Evolutionary conservation across 108 stramenopile species (phyloP).

Genomic region (Nitzschia palea): DNA sequence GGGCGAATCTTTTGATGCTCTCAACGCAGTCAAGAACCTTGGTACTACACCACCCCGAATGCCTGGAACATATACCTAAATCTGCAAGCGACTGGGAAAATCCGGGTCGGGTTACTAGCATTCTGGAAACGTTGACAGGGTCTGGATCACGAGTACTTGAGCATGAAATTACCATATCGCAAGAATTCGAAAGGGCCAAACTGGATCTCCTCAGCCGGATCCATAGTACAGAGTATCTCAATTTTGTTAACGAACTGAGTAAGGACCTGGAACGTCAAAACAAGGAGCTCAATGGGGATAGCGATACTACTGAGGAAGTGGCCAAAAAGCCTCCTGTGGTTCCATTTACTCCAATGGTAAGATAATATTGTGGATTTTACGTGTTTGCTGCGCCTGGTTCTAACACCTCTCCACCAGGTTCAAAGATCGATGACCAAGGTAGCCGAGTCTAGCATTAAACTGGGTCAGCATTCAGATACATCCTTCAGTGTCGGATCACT

Average conservation of each 20-base stretch:
- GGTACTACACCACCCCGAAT: slow-evolving; percentile 90
- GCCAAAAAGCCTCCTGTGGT: slow-evolving; percentile 52
- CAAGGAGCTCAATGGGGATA: slow-evolving; percentile 31
- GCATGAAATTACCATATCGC: slow-evolving; percentile 74
- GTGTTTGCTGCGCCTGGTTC: not conserved
- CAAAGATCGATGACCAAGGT: slow-evolving; percentile 71
- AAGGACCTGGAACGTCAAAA: slow-evolving; percentile 74
- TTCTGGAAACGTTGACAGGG: slow-evolving; percentile 63
- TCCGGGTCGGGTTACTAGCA: slow-evolving; percentile 74
- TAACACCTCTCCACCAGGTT: slow-evolving; percentile 28
- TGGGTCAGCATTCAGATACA: slow-evolving; percentile 77
- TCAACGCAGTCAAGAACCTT: slow-evolving; percentile 77
- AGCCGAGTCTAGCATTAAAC: slow-evolving; percentile 54
- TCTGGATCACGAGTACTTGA: slow-evolving; percentile 39
- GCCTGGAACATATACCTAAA: slow-evolving; percentile 81
- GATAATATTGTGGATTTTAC: not conserved
- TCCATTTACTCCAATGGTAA: slow-evolving; percentile 84
- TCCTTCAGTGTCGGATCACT: slow-evolving; percentile 88
- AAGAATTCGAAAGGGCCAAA: slow-evolving; percentile 87
- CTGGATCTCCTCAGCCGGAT: slow-evolving; percentile 85
- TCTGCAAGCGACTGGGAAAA: slow-evolving; percentile 85
- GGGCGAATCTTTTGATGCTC: slow-evolving; percentile 52
- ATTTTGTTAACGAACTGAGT: slow-evolving; percentile 87
- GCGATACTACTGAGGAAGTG: slow-evolving; percentile 21
- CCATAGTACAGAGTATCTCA: slow-evolving; percentile 87